These are phyloP conservation scores for Chalaropsis thielavioides DNA, from an alignment of 2,329 filamentous ascomycete genomes.

Conservation along the genomic window DNA sequence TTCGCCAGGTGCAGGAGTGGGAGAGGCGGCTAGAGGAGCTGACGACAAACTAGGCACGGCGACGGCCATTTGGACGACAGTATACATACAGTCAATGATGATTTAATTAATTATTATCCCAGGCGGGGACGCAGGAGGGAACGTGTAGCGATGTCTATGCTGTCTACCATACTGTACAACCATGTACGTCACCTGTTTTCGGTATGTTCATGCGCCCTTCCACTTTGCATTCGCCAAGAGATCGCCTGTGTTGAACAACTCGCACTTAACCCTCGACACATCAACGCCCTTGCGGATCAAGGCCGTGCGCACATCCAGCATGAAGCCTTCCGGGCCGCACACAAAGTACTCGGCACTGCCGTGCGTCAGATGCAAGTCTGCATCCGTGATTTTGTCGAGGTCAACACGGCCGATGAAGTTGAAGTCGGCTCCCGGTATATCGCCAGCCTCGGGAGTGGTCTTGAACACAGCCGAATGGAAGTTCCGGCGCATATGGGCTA, in stretches of 20 bases:
- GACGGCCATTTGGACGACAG: neutral
- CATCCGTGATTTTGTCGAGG: slow-evolving; percentile 38
- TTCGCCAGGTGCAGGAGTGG: slow-evolving; percentile 76
- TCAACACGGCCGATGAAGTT: slow-evolving; percentile 44
- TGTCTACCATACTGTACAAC: neutral
- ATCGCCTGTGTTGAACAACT: slow-evolving; percentile 50
- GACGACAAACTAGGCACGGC: slow-evolving; percentile 25
- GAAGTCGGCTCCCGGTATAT: slow-evolving; percentile 41
- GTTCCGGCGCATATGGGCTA: slow-evolving; percentile 27
- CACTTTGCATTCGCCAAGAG: slow-evolving; percentile 19
- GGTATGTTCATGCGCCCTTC: neutral
- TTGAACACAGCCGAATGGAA: slow-evolving; percentile 40
- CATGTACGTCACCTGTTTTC: neutral
- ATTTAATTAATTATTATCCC: neutral
- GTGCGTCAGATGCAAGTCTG: slow-evolving; percentile 42
- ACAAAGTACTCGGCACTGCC: slow-evolving; percentile 49
- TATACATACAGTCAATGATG: neutral
- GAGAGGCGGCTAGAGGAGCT: slow-evolving; percentile 75
- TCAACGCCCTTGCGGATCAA: slow-evolving; percentile 43
- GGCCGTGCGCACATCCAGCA: slow-evolving; percentile 42
- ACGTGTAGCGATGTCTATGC: neutral
- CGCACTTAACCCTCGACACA: slow-evolving; percentile 46
- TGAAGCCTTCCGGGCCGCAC: slow-evolving; percentile 58
- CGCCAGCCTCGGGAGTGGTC: slow-evolving; percentile 31
- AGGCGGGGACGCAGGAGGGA: neutral